Base-by-base conservation (phyloP, 495 filamentous ascomycete genomes). In the Aspergillus incahuasiensis region DNA sequence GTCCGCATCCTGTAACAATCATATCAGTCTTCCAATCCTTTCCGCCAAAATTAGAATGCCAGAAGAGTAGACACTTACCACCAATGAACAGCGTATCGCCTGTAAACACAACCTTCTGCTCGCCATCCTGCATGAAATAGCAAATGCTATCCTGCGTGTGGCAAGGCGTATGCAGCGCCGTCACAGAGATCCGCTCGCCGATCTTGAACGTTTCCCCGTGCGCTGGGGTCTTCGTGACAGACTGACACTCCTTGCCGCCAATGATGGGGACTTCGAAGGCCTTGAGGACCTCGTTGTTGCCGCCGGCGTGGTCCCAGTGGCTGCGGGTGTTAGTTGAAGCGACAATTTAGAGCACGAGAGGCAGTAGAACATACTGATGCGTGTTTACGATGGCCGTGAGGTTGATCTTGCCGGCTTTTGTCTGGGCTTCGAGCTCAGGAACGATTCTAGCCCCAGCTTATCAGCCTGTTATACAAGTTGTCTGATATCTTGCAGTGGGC, bases 61-160 rank as follows among this genome's bases (percentile, higher is more conserved):
- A 13, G 11, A 48, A n/a, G 8, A 64, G 16, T 32, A 38, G 28
- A 5, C 39, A 28, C 48, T 45, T 66, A 92, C 91, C 92, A 52
- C 84, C 94, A 68, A 95, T 91, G 66, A 98, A 98, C 18, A 98
- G 75, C 5, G 94, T 97, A 66, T 98, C 94, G 19, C 94, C 94
- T 0, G 94, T 97, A 68, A 98, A 98, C 19, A 97, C 89, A 8
- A 80, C 95, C 59, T 80, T 84, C 46, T 96, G 84, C 22, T 85
- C 76, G 11, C 82, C 84, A 63, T 97, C 94, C 69, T 95, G 81
- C 78, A 94, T 83, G 48, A 82, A 82, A 61, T 83, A 98, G 79
- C 94, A 97, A 61, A 98, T 96, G 64, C 91, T 96, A 69, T 98
- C 94, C 71, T 97, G 94, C 2, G 94, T 98, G 68, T 98, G 95